These are phyloP conservation scores for Marasmius sp. DNA, from an alignment of 1,284 basidiomycete genomes.

Conservation along the genomic window DNA sequence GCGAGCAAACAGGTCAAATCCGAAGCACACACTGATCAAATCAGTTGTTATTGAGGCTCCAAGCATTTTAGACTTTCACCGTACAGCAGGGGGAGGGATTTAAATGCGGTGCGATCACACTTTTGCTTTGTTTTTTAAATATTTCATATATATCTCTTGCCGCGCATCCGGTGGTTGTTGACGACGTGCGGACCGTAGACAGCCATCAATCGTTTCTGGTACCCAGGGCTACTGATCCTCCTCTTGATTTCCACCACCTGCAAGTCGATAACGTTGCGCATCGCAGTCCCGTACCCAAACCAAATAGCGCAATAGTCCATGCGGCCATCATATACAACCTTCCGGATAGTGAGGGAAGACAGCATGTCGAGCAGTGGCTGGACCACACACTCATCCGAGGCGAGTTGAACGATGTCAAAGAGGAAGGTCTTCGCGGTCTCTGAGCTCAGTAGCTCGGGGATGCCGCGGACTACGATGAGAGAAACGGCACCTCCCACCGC, in stretches of 20 bases:
- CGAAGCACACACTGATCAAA: too few relatives aligned
- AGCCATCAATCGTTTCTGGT: neutral
- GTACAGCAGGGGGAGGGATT: too few relatives aligned
- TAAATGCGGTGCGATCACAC: too few relatives aligned
- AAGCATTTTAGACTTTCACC: too few relatives aligned
- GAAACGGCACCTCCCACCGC: conserved; percentile 4
- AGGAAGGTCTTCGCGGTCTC: neutral
- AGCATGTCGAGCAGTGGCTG: conserved; percentile 10
- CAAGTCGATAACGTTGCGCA: conserved; percentile 13
- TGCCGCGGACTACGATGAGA: conserved; percentile 1
- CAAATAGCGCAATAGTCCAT: conserved; percentile 16
- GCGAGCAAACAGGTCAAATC: too few relatives aligned
- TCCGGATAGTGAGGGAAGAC: neutral
- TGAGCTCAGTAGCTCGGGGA: neutral
- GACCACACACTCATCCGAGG: neutral
- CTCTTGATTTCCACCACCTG: conserved; percentile 14
- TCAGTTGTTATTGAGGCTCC: too few relatives aligned
- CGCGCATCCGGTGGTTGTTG: neutral
- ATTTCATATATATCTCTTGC: too few relatives aligned
- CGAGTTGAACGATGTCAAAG: conserved; percentile 6
- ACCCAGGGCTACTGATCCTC: neutral
- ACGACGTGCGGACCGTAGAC: neutral
- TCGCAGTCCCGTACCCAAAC: conserved; percentile 4
- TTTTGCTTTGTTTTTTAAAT: too few relatives aligned
- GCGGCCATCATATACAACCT: conserved; percentile 16